phyloP scores from a whole-genome alignment of 495 filamentous ascomycete species.

The Lophiotrema nucula region DNA sequence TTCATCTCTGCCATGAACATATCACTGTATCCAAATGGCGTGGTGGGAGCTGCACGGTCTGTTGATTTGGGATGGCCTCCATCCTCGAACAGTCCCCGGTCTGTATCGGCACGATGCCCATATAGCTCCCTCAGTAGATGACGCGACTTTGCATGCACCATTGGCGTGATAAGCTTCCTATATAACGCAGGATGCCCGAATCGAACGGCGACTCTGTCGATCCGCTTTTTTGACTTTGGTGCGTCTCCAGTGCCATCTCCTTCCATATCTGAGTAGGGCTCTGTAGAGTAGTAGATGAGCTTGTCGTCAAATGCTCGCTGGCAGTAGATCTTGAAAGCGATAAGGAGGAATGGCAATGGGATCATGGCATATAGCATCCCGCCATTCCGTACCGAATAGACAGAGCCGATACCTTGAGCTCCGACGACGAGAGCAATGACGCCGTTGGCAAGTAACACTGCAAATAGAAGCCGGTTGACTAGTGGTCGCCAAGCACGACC shows the following conservation, averaged over 20 bases:
- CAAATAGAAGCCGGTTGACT: constrained; percentile 87
- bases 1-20: constrained; percentile 18
- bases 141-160: constrained; percentile 88
- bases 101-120: neutral
- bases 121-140: constrained; percentile 55
- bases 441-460: constrained; percentile 70
- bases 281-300: constrained; percentile 67
- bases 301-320: constrained; percentile 68
- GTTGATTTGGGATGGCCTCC: constrained; percentile 1
- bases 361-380: constrained; percentile 63
- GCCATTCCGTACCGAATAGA: constrained; percentile 19
- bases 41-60: constrained; percentile 5
- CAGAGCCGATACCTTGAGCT: constrained; percentile 45
- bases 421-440: constrained; percentile 63
- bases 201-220: constrained; percentile 70
- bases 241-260: constrained; percentile 43
- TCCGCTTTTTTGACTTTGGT: constrained; percentile 41
- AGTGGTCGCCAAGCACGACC: constrained; percentile 85
- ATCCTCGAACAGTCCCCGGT: constrained; percentile 3
- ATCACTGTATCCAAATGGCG: constrained; percentile 7
- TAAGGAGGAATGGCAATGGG: constrained; percentile 75
- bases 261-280: constrained; percentile 54
- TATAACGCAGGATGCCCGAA: constrained; percentile 94
- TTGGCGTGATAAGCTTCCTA: constrained; percentile 89
- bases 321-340: constrained; percentile 85